These are phyloP conservation scores for Mrakia hoshinonis DNA, from an alignment of 768 basidiomycete species.

Conservation along the genomic window DNA sequence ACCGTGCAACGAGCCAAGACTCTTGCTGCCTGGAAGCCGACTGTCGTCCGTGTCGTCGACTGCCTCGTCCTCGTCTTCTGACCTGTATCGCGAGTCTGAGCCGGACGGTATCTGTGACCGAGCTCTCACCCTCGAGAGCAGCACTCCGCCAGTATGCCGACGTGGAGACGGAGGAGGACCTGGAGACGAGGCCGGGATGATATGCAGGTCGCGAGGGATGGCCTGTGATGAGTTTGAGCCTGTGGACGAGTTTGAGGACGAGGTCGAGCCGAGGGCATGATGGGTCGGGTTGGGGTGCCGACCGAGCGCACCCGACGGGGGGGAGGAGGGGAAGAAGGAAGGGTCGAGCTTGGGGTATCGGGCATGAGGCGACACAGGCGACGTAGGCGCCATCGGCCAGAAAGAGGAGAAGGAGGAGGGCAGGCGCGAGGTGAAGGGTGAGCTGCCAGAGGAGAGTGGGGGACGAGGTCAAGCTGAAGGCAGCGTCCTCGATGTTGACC, in stretches of 20 bases:
- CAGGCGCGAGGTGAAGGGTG: too few relatives aligned
- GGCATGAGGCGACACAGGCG: too few relatives aligned
- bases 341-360: too few relatives aligned
- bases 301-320: too few relatives aligned
- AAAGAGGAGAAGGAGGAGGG: too few relatives aligned
- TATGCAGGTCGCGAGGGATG: not conserved
- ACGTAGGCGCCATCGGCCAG: too few relatives aligned
- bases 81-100: not conserved
- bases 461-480: not conserved
- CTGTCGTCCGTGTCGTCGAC: not conserved
- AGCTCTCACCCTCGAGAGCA: constrained; percentile 16
- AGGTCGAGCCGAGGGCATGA: not conserved
- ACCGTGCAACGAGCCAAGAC: not conserved
- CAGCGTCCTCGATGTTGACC: not conserved
- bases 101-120: not conserved
- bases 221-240: not conserved
- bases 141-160: constrained; percentile 20
- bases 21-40: not conserved
- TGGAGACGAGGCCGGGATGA: constrained; percentile 3
- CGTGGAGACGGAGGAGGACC: constrained; percentile 15
- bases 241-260: not conserved
- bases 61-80: not conserved
- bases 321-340: too few relatives aligned
- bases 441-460: not conserved
- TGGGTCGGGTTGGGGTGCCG: constrained; percentile 6